Percentiles rank a stretch among this genome's conserved stretches.
Conservation (phyloP, 805 yeast genomes). For the Wickerhamomyces ciferrii region DNA sequence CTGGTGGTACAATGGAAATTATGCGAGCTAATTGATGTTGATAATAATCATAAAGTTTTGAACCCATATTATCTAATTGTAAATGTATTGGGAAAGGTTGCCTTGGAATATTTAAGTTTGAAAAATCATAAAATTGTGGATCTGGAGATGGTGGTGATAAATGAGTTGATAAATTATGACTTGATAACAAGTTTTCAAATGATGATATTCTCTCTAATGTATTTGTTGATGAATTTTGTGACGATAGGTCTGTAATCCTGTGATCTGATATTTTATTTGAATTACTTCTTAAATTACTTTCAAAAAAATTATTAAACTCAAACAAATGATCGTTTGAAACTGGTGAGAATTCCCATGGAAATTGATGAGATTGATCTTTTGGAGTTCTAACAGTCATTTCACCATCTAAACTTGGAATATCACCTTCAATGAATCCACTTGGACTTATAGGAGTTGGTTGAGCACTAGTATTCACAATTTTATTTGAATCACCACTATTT, state of each 20-base stretch:
- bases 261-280: conserved; percentile 10
- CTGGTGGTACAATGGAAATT: conserved; percentile 42
- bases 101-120: conserved; percentile 8
- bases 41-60: conserved; percentile 43
- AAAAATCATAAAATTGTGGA: conserved; percentile 2
- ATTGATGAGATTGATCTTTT: conserved; percentile 3
- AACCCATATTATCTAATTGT: conserved; percentile 37
- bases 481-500: background rate
- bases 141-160: background rate
- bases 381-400: background rate
- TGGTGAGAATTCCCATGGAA: conserved; percentile 9
- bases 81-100: conserved; percentile 17
- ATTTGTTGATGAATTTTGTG: background rate
- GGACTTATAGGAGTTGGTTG: background rate
- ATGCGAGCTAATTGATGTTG: conserved; percentile 40
- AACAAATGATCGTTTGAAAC: conserved; percentile 8
- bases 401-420: background rate
- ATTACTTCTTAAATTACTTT: conserved; percentile 17
- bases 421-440: background rate
- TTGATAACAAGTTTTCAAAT: conserved; percentile 4
- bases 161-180: background rate
- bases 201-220: background rate
- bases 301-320: conserved; percentile 21
- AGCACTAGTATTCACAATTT: background rate
- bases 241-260: conserved; percentile 6